Conservation (phyloP, 2,329 filamentous ascomycete species). For the Aspergillus sergii region DNA sequence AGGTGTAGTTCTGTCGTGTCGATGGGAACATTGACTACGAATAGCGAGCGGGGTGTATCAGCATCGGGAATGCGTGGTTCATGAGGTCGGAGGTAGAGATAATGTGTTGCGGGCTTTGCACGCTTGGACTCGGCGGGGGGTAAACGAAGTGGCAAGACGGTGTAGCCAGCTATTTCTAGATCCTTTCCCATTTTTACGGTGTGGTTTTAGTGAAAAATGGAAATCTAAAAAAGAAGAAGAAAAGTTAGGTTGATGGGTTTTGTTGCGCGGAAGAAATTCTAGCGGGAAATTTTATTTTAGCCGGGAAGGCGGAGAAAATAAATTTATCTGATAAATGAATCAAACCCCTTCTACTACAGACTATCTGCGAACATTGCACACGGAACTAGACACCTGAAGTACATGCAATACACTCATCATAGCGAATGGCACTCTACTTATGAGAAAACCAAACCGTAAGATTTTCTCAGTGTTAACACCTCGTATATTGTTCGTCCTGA, state of each 20-base stretch:
- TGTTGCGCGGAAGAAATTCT: constrained; percentile 5
- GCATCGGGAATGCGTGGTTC: constrained; percentile 74
- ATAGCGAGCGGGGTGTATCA: constrained; percentile 77
- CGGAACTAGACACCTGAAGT: neutral
- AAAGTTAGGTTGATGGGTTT: neutral
- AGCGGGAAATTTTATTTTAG: constrained; percentile 23
- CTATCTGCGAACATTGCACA: neutral
- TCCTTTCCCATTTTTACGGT: constrained; percentile 38
- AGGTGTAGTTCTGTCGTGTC: constrained; percentile 80
- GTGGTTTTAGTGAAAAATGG: neutral
- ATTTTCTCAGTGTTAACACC: neutral
- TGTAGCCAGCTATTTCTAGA: constrained; percentile 62
- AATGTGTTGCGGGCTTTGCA: constrained; percentile 68
- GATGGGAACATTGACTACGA: constrained; percentile 84
- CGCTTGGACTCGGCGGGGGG: constrained; percentile 67
- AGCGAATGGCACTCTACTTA: neutral
- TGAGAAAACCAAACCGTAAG: neutral
- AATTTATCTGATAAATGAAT: neutral
- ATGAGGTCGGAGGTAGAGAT: constrained; percentile 84
- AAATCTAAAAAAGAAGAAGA: neutral
- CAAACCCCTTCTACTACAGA: neutral
- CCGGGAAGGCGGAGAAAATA: constrained; percentile 20
- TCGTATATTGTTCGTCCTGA: neutral
- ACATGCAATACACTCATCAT: neutral
- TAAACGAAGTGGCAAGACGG: constrained; percentile 64